These are phyloP conservation scores for Mycosphaerella sp. DNA, from an alignment of 2,329 filamentous ascomycete species.

Conservation along the genomic window DNA sequence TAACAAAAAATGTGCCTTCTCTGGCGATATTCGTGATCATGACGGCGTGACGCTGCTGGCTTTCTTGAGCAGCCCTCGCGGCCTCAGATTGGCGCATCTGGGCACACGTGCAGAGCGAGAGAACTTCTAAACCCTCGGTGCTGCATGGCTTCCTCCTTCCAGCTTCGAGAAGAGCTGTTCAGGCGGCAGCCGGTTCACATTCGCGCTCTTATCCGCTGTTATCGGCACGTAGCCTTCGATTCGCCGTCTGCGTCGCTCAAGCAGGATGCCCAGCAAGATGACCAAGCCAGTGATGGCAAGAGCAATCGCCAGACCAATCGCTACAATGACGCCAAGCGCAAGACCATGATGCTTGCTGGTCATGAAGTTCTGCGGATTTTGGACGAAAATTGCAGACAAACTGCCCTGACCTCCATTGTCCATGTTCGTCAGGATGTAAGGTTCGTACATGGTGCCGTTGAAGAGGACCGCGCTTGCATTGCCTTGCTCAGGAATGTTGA, in stretches of 20 bases:
- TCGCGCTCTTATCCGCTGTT: conserved; percentile 39
- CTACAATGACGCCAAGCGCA: conserved; percentile 68
- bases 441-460: conserved; percentile 71
- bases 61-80: background rate
- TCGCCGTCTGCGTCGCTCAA: conserved; percentile 70
- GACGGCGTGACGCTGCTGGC: background rate
- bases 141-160: conserved; percentile 14
- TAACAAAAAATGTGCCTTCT: background rate
- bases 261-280: conserved; percentile 65
- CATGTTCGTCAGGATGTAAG: conserved; percentile 73
- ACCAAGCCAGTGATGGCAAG: conserved; percentile 71
- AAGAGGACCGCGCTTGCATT: conserved; percentile 80
- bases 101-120: background rate
- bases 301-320: conserved; percentile 73
- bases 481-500: conserved; percentile 69
- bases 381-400: conserved; percentile 75
- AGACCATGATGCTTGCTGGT: conserved; percentile 48
- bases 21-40: background rate
- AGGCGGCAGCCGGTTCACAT: conserved; percentile 49
- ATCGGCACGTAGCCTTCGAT: conserved; percentile 76
- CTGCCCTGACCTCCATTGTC: conserved; percentile 60
- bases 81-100: background rate
- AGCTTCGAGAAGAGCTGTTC: conserved; percentile 29
- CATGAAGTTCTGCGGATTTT: conserved; percentile 70
- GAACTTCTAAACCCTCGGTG: conserved; percentile 6